These are phyloP conservation scores for Cymodocea nodosa DNA, from an alignment of 116 monocot species.

Conservation along the genomic window DNA sequence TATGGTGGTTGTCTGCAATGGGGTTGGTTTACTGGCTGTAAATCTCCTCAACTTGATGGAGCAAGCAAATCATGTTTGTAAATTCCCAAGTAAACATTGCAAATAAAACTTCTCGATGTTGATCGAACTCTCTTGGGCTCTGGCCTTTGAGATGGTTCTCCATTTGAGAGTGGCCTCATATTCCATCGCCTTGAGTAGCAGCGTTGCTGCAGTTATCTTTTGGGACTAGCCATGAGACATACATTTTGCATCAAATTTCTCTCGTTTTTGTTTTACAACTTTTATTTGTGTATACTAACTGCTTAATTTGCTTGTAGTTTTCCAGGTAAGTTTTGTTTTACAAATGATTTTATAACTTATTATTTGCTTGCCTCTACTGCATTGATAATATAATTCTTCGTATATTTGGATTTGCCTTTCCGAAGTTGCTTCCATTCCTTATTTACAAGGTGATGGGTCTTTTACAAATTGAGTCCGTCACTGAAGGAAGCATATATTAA, in stretches of 20 bases:
- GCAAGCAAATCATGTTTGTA: conserved; percentile 7
- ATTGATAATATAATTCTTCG: neutral
- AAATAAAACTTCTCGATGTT: neutral
- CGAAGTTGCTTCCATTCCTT: no score
- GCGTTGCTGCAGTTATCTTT: conserved; percentile 14
- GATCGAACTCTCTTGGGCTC: neutral
- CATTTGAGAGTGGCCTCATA: neutral
- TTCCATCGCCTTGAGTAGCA: conserved; percentile 14
- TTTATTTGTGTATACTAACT: no score
- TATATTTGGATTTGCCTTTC: no score
- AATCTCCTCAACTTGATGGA: conserved; percentile 1
- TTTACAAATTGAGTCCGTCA: neutral
- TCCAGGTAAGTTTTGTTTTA: neutral
- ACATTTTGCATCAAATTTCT: neutral
- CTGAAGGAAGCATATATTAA: conserved; percentile 1
- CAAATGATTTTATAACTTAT: neutral
- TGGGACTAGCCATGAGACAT: conserved; percentile 17
- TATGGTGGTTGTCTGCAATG: neutral
- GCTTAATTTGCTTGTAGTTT: neutral
- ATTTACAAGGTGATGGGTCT: neutral
- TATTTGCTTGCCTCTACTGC: neutral
- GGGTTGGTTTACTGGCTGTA: conserved; percentile 3
- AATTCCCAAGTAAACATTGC: conserved; percentile 10
- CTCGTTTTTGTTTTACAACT: no score
- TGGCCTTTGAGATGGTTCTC: neutral